phyloP scores from a whole-genome alignment of 306 rosid species.

The Trifolium repens region DNA sequence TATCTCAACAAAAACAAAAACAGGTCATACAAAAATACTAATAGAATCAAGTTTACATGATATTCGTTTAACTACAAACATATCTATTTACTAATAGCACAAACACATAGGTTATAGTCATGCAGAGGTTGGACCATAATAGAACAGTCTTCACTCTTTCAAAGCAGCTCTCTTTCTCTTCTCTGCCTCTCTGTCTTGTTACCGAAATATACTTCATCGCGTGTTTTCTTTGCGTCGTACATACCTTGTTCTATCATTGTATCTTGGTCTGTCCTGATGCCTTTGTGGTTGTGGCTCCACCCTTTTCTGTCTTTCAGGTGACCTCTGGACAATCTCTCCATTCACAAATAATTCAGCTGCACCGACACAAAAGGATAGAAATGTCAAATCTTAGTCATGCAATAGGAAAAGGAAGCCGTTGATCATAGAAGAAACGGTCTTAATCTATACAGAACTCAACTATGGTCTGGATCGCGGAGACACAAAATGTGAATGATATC shows the following conservation, averaged over 20 bases:
- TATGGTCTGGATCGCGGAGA: not conserved
- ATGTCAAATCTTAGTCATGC: not conserved
- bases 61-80: conserved; percentile 13
- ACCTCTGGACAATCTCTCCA: conserved; percentile 82
- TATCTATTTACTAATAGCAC: conserved; percentile 10
- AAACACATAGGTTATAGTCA: not conserved
- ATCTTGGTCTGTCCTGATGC: conserved; percentile 74
- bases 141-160: conserved; percentile 41
- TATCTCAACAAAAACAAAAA: not conserved
- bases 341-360: conserved; percentile 82
- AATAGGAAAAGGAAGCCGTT: conserved; percentile 2
- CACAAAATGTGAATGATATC: conserved; percentile 3
- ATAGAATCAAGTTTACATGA: not conserved
- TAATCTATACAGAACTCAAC: not conserved
- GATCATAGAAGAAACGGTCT: not conserved
- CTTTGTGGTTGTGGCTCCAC: conserved; percentile 84
- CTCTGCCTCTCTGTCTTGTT: not conserved
- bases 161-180: not conserved
- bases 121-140: not conserved
- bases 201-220: conserved; percentile 41
- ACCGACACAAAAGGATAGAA: conserved; percentile 4
- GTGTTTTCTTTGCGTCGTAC: conserved; percentile 64
- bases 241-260: conserved; percentile 74
- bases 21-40: not conserved
- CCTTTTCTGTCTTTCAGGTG: conserved; percentile 84